Evolutionary conservation across 106 monocot species (phyloP).

Genomic region (Gastrodia elata): DNA sequence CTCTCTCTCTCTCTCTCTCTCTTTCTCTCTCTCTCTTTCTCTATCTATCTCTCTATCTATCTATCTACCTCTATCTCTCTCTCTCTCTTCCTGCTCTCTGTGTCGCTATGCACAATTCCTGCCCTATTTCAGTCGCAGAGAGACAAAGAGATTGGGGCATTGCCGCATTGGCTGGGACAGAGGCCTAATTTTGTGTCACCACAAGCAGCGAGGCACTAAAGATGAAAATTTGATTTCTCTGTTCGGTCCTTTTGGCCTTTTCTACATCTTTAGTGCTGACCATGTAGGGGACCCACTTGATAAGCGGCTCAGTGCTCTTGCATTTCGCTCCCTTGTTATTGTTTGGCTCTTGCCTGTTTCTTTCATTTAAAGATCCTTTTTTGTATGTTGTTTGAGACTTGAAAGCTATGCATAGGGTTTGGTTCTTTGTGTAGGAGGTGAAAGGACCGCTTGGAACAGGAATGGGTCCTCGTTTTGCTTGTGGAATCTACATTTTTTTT

Average conservation of each 20-base stretch:
- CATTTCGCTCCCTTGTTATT: background rate
- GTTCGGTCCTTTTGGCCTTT: background rate
- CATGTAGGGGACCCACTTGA: background rate
- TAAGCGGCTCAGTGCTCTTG: background rate
- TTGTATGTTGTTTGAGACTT: background rate
- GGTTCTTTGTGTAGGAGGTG: background rate
- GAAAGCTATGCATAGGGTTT: background rate
- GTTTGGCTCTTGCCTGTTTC: background rate
- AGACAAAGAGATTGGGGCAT: background rate
- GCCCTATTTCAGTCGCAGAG: background rate
- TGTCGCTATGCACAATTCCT: background rate
- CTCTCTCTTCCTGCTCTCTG: background rate
- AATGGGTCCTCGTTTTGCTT: background rate
- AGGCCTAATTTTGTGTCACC: background rate
- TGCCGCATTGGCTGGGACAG: background rate
- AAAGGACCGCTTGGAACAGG: background rate
- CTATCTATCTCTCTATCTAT: background rate
- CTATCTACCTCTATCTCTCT: background rate
- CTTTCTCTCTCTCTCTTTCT: background rate
- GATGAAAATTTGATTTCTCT: constrained; percentile 4
- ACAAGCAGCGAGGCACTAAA: background rate
- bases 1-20: background rate
- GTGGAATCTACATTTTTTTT: background rate
- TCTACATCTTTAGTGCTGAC: background rate
- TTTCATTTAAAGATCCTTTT: background rate